phyloP scores from a whole-genome alignment of 352 stramenopile genomes.

The Globisporangium nunn region DNA sequence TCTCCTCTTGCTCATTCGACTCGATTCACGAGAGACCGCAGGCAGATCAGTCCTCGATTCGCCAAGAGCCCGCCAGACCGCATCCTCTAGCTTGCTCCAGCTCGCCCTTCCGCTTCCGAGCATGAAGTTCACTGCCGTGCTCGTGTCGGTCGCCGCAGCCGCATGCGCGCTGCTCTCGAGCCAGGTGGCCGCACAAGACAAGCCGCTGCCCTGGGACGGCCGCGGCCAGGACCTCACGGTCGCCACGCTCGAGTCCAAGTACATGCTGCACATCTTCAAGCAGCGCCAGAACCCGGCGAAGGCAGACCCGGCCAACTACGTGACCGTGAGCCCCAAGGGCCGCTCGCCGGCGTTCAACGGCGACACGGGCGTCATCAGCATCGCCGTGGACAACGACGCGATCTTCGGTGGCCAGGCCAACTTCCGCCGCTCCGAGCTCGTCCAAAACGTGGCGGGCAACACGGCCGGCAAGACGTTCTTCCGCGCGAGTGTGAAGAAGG shows the following conservation, averaged over 20 bases:
- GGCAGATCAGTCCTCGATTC: neutral
- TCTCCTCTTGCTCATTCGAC: too few relatives aligned
- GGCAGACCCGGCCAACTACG: slow-evolving; percentile 40
- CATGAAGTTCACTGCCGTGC: slow-evolving; percentile 14
- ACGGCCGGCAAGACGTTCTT: slow-evolving; percentile 47
- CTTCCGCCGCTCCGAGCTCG: slow-evolving; percentile 61
- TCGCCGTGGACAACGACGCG: slow-evolving; percentile 37
- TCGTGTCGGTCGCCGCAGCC: slow-evolving; percentile 10
- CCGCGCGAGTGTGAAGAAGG: slow-evolving; percentile 46
- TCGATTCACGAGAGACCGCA: too few relatives aligned
- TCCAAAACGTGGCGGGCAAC: slow-evolving; percentile 43
- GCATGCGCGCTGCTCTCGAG: slow-evolving; percentile 8
- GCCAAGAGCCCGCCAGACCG: neutral
- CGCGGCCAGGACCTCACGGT: slow-evolving; percentile 45
- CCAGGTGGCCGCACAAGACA: slow-evolving; percentile 12
- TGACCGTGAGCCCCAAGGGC: slow-evolving; percentile 30
- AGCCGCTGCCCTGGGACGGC: slow-evolving; percentile 48
- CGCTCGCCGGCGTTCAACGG: slow-evolving; percentile 49
- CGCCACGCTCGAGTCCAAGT: slow-evolving; percentile 43
- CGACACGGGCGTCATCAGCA: slow-evolving; percentile 52
- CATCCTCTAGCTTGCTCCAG: neutral
- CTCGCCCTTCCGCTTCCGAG: neutral
- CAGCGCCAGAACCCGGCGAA: slow-evolving; percentile 36
- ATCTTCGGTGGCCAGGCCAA: slow-evolving; percentile 49
- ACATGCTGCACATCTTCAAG: slow-evolving; percentile 60